phyloP scores from a whole-genome alignment of 257 asterid species.

The Ilex asprella region DNA sequence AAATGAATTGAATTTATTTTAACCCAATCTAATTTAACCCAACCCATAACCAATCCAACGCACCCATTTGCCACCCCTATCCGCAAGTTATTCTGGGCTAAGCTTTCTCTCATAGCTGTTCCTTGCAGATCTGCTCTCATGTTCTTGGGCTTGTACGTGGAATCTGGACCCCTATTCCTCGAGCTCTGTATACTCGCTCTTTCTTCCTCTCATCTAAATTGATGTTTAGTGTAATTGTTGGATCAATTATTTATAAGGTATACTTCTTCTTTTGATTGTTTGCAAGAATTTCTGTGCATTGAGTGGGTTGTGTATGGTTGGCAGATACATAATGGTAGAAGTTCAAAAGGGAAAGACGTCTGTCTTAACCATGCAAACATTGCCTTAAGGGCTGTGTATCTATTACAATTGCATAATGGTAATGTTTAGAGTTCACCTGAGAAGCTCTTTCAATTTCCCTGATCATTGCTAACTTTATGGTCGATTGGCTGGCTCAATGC shows the following conservation, averaged over 20 bases:
- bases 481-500: slow-evolving; percentile 95
- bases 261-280: slow-evolving; percentile 9
- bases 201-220: slow-evolving; percentile 10
- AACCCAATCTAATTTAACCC: too few species aligned
- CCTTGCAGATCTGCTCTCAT: slow-evolving; percentile 79
- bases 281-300: not conserved
- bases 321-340: slow-evolving; percentile 59
- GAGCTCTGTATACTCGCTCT: slow-evolving; percentile 50
- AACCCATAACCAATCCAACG: too few species aligned
- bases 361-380: slow-evolving; percentile 84
- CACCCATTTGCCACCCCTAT: too few species aligned
- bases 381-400: slow-evolving; percentile 67
- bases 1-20: too few species aligned
- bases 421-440: not conserved
- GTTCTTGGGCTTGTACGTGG: slow-evolving; percentile 90
- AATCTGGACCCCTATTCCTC: slow-evolving; percentile 94
- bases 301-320: slow-evolving; percentile 10
- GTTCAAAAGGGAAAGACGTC: slow-evolving; percentile 50
- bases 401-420: slow-evolving; percentile 14
- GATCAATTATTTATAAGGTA: not conserved
- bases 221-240: not conserved
- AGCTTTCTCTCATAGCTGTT: slow-evolving; percentile 19
- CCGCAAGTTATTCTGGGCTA: not conserved
- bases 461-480: slow-evolving; percentile 15
- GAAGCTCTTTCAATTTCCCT: not conserved